A percentile compares a stretch with the other conserved stretches of the same genome.
phyloP scores from a whole-genome alignment of 2,329 filamentous ascomycete species.

The Microsporum canis region DNA sequence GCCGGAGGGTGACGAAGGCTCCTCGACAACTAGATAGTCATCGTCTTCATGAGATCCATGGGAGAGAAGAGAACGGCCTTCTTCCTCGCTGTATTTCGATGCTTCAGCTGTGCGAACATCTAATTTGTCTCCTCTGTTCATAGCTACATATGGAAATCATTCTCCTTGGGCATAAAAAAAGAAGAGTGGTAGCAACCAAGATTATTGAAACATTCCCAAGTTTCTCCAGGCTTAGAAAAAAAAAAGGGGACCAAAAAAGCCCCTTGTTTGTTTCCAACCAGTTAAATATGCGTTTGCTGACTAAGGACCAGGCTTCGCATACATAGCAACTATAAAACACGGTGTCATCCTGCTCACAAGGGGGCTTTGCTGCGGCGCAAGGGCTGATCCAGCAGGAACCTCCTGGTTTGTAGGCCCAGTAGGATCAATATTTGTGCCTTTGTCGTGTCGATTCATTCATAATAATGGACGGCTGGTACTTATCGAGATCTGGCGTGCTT shows the following conservation, averaged over 20 bases:
- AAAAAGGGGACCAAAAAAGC: neutral
- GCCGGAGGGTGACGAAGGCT: slow-evolving; percentile 17
- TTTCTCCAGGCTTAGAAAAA: neutral
- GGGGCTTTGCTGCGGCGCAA: neutral
- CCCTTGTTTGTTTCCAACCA: neutral
- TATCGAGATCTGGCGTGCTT: neutral
- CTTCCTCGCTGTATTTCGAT: slow-evolving; percentile 21
- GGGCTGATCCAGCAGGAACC: neutral
- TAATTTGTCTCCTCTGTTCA: slow-evolving; percentile 31
- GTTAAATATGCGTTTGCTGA: neutral
- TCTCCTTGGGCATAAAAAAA: slow-evolving; percentile 1
- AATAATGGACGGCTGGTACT: neutral
- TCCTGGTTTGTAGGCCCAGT: neutral
- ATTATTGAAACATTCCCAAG: neutral
- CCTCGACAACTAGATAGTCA: slow-evolving; percentile 20
- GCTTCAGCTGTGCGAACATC: slow-evolving; percentile 25
- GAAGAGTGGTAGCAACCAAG: neutral
- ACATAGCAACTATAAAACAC: neutral
- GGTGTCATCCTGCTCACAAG: neutral
- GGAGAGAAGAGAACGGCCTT: slow-evolving; percentile 26
- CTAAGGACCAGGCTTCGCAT: neutral
- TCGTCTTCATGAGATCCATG: slow-evolving; percentile 18
- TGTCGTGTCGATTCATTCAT: neutral
- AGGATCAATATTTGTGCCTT: neutral
- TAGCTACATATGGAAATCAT: slow-evolving; percentile 26